Evolutionary conservation across 345 rosid species (phyloP).

Genomic region (Eucalyptus pauciflora): DNA sequence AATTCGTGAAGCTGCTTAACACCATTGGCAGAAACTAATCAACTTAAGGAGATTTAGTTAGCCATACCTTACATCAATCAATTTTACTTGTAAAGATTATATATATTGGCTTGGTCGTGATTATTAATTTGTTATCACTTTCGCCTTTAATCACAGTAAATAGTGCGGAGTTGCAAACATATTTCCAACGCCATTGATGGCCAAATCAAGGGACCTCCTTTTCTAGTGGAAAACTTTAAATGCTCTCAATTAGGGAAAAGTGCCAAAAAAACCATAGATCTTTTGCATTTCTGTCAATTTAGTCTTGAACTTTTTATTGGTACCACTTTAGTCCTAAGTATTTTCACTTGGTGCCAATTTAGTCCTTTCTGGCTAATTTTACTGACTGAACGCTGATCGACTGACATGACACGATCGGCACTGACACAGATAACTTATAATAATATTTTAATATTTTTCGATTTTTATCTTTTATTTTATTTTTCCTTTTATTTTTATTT

Average conservation of each 20-base stretch:
- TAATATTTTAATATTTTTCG: rapidly evolving
- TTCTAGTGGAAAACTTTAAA: neutral
- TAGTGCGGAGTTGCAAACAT: neutral
- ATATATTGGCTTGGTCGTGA: neutral
- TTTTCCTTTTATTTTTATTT: no score
- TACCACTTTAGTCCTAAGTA: no score
- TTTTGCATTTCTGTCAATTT: no score
- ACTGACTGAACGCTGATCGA: rapidly evolving
- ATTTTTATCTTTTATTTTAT: no score
- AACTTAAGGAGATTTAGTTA: neutral
- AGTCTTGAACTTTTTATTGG: no score
- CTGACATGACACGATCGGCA: rapidly evolving
- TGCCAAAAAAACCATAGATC: no score
- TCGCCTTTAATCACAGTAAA: neutral
- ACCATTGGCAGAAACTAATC: neutral
- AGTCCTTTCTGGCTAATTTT: no score
- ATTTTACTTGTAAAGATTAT: no score
- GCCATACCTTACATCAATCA: neutral
- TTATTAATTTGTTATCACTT: neutral
- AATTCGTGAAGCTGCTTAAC: no score
- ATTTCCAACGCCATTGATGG: neutral
- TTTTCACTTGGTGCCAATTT: no score
- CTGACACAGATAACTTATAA: rapidly evolving
- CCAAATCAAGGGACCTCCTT: neutral
- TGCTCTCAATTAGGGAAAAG: neutral